Base-by-base conservation (phyloP, 441 rosid genomes). In the Croton setiger region DNA sequence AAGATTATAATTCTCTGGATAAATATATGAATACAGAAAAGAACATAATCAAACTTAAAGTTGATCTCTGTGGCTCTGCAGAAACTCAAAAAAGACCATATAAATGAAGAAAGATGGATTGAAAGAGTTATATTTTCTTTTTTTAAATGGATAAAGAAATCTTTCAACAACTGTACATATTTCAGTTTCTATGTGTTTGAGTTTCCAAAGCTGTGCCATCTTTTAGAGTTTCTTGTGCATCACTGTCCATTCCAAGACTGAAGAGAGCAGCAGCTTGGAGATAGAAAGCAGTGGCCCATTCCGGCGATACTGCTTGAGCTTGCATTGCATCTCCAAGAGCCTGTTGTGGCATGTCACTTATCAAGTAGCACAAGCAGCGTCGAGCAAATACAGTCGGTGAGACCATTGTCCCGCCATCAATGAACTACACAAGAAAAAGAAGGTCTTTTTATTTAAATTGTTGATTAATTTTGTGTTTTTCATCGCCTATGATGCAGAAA, bases 311-410 rank as follows among this genome's bases (percentile, higher is more conserved):
- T 36, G 87, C 97, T 80, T 88, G 98, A 27, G 98, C 96, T 77
- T 92, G 98, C 99, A 91, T 87, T 1, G 97, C 97, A 60, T 94
- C 99, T 57, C 96, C 98, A 53, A 94, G 98, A 4, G 99, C 99
- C 76, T 90, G 87, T 76, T 94, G 97, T 5, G 91, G 87, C 89
- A 85, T 87, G 74, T 87, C 87, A 61, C 78, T 88, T 82, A 90
- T 83, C 80, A 94, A 72, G 83, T 88, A 87, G 79, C 91, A 90
- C 76, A 92, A 78, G 81, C 98, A 82, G 55, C 99, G 89, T 68
- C 99, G 83, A 1, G 94, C 98, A 83, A 80, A 90, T 44, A 92
- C 93, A 0, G 97, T 94, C 13, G 99, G 99, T 9, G 99, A 88
- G 66, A 88, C 85, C 91, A 88, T 88, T 17, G 97, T 85, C 62